These are phyloP conservation scores for Mycena floridula DNA, from an alignment of 768 basidiomycete species.

Conservation along the genomic window DNA sequence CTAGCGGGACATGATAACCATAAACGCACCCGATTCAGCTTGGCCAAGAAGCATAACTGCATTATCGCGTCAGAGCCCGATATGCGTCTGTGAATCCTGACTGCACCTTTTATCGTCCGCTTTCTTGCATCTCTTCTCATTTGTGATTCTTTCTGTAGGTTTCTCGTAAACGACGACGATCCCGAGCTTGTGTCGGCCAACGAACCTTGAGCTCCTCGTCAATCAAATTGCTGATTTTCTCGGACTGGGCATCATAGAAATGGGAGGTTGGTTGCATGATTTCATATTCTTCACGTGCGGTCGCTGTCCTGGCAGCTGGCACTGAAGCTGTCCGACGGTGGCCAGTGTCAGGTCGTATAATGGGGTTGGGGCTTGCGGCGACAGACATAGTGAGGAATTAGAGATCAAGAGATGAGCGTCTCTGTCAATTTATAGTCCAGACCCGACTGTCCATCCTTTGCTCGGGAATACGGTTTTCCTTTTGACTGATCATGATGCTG, in stretches of 20 bases:
- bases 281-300: neutral
- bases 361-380: too few species aligned
- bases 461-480: too few species aligned
- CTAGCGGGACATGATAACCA: neutral
- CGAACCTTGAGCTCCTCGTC: conserved; percentile 51
- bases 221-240: conserved; percentile 42
- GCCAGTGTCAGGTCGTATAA: too few species aligned
- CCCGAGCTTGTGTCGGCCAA: neutral
- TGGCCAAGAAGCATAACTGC: conserved; percentile 74
- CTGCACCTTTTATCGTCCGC: conserved; percentile 49
- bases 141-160: conserved; percentile 39
- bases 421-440: too few species aligned
- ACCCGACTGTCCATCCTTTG: too few species aligned
- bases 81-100: neutral
- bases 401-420: too few species aligned
- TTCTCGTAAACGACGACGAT: neutral
- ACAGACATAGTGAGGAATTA: too few species aligned
- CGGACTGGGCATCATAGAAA: conserved; percentile 36
- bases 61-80: neutral
- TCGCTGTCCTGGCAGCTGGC: neutral
- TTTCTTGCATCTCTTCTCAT: conserved; percentile 38
- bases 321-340: neutral
- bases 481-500: too few species aligned
- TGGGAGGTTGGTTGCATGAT: neutral
- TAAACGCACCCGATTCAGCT: conserved; percentile 52